Base-by-base conservation (phyloP, 2,329 filamentous ascomycete species). In the Graphiopsis chlorocephala region DNA sequence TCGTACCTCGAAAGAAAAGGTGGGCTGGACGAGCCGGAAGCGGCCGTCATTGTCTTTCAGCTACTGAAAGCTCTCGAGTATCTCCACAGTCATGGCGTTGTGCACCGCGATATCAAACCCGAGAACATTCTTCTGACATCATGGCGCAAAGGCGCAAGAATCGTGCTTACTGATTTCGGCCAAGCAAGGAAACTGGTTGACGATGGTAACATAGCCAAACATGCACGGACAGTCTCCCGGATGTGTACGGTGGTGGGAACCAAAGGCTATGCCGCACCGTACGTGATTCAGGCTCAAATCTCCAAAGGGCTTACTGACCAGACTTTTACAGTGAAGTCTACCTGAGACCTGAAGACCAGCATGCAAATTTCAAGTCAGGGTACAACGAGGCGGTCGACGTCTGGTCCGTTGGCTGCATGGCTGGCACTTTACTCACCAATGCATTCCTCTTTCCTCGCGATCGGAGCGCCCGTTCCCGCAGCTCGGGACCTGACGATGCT, bases 51-150 rank as follows among this genome's bases (percentile, higher is more conserved):
- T 33, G 73, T 85, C 15, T 77, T 78, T 55, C 86, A 89, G 69
- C 75, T 88, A 3, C 72, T 86, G 10, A 81, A 85, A 62, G 86
- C 84, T 1, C 72, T 88, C n/a, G 75, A 85, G 17, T 87, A 87
- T 69, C 75, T 88, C 0, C 86, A 88, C 71, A 73, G 77, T 3
- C 77, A 79, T 8, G 76, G 81, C 47, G 83, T 88, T 50, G 85
- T 85, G 4, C 86, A 89, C 72, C 79, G 86, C 33, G 86, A 89
- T 69, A 78, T 88, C 57, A 89, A 88, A 69, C 86, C 85, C 0
- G 86, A 88, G 61, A 88, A 88, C 68, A 82, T 88, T 10, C 78
- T 89, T 31, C 81, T 88, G 79, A 84, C 83, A 0, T 85, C 83
- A 1, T 78, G 83, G 60, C 76, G 78, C 15, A 75, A 77, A 50